These are phyloP conservation scores for Decorospora gaudefroyi DNA, from an alignment of 2,329 filamentous ascomycete genomes.

Conservation along the genomic window DNA sequence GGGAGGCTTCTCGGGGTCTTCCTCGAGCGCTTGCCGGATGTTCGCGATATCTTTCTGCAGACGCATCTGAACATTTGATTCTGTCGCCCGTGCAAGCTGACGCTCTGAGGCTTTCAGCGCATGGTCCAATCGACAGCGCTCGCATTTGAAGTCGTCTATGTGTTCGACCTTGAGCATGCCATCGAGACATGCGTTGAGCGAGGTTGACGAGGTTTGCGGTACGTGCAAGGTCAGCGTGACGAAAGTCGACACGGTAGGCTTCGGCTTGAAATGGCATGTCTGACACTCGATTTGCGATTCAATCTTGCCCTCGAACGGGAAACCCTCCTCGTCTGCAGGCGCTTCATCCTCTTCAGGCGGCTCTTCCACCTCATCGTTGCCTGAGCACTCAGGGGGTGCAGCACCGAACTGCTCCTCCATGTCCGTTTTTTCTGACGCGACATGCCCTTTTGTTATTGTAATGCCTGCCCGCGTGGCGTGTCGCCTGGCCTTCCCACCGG, in stretches of 20 bases:
- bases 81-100: conserved; percentile 57
- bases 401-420: conserved; percentile 34
- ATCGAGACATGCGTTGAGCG: conserved; percentile 87
- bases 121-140: conserved; percentile 85
- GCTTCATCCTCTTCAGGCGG: conserved; percentile 21
- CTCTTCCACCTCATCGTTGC: conserved; percentile 43
- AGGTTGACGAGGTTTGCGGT: conserved; percentile 76
- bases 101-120: conserved; percentile 67
- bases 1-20: conserved; percentile 77
- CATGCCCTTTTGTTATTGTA: conserved; percentile 24
- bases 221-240: conserved; percentile 92
- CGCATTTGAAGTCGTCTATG: conserved; percentile 96
- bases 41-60: conserved; percentile 65
- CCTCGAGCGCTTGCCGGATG: conserved; percentile 71
- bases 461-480: conserved; percentile 53
- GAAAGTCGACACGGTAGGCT: conserved; percentile 80
- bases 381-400: conserved; percentile 24
- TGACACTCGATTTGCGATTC: conserved; percentile 96
- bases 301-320: conserved; percentile 87
- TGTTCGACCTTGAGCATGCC: conserved; percentile 92
- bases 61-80: conserved; percentile 49
- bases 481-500: conserved; percentile 72
- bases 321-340: conserved; percentile 65
- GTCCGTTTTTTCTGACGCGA: conserved; percentile 26
- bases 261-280: conserved; percentile 86